Base-by-base conservation (phyloP, 352 stramenopile genomes). In the Phytophthora sp. region DNA sequence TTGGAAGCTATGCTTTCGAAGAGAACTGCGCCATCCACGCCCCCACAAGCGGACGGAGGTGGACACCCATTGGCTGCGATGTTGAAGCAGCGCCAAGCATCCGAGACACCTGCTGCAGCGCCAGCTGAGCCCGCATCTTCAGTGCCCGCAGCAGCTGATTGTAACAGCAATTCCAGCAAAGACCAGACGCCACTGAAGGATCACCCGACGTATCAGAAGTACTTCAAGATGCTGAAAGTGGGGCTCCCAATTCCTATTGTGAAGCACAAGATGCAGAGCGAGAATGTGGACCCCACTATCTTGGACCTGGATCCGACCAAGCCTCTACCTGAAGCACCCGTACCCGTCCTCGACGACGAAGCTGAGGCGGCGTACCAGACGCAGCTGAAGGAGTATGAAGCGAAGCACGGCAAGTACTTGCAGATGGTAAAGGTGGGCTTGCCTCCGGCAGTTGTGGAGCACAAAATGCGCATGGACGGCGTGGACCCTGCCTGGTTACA, bases 141-240 rank as follows among this genome's bases (percentile, higher is more conserved):
- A 20, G 36, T 49, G 26, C 15, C 36, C 33, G 36, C 24, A 20
- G 42, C 49, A 59, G 15, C 57, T 47, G 30, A 55, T 60, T 46
- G 5, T 16, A 61, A 59, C 21, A 39, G 27, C 24, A 44, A 27
- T 1, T 35, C 31, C 4, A 45, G 63, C 9, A 74, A 79, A 38
- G 57, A 84, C 18, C 53, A 70, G 21, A 80, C 71, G 0, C 75
- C 74, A 5, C 23, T 90, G 24, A 91, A 89, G 54, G 76, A 91
- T 16, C 73, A 93, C 45, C 88, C 86, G 6, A 77, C 78, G 55
- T 94, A 86, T 53, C 49, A 63, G 45, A 79, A 90, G 50, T 95
- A 91, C 66, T 94, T 95, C 57, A 91, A 80, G 58, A 91, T 95
- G 80, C 67, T 94, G 13, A 90, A 86, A 63, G 85, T 95, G 16